A percentile compares a stretch with the other conserved stretches of the same genome.
Conservation (phyloP, 2,329 filamentous ascomycete species). For the Pyrenophora teres region DNA sequence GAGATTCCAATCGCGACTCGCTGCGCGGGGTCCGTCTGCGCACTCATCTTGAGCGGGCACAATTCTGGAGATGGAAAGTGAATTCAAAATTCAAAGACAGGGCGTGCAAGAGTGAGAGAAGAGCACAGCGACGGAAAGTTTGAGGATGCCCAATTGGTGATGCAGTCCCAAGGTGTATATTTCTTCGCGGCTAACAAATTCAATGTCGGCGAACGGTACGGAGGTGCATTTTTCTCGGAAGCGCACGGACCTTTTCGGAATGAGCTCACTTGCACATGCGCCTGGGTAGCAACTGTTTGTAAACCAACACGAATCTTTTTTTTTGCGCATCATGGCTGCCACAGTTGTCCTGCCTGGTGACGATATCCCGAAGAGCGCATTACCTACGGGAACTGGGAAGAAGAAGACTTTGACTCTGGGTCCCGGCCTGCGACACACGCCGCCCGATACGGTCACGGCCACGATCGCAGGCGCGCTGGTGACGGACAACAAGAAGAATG, state of each 20-base stretch:
- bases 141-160: conserved; percentile 1
- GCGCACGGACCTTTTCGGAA: conserved; percentile 16
- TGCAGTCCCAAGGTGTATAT: conserved; percentile 4
- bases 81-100: not conserved
- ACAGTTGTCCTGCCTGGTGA: conserved; percentile 85
- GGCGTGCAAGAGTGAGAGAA: not conserved
- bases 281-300: not conserved
- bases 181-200: conserved; percentile 28
- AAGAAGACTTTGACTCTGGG: conserved; percentile 75
- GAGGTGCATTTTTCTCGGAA: conserved; percentile 18
- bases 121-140: not conserved
- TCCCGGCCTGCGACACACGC: conserved; percentile 80
- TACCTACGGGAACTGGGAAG: conserved; percentile 69
- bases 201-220: conserved; percentile 24
- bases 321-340: conserved; percentile 55
- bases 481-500: conserved; percentile 73
- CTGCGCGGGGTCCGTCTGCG: conserved; percentile 57
- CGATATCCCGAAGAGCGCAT: conserved; percentile 64
- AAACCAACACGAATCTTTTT: not conserved
- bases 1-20: conserved; percentile 86
- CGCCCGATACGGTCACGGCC: conserved; percentile 72
- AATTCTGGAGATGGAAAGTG: not conserved
- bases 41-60: conserved; percentile 51
- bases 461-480: conserved; percentile 70
- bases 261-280: conserved; percentile 20